Conservation (phyloP, 495 filamentous ascomycete species). For the Penicillium daleae region DNA sequence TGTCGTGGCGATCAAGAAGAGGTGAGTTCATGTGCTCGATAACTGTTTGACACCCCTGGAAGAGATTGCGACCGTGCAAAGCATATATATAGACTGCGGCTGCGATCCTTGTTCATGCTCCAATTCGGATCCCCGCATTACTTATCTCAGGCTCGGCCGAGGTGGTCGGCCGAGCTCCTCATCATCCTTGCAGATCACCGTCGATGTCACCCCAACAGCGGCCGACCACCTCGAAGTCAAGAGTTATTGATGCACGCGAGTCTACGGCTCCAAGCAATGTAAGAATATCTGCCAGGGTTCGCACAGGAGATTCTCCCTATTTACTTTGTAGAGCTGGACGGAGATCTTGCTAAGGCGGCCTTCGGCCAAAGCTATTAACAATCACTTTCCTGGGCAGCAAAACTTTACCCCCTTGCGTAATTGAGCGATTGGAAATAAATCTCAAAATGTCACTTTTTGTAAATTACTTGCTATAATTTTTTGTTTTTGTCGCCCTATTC, state of each 20-base stretch:
- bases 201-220: background rate
- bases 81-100: background rate
- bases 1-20: background rate
- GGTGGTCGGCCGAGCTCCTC: slow-evolving; percentile 15
- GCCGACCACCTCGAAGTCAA: no score
- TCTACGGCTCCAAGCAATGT: background rate
- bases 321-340: slow-evolving; percentile 11
- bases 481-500: background rate
- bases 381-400: background rate
- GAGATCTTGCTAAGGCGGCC: background rate
- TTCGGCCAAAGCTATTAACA: background rate
- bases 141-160: slow-evolving; percentile 19
- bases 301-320: background rate
- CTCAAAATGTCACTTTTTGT: background rate
- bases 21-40: background rate
- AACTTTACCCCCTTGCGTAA: background rate
- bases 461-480: background rate
- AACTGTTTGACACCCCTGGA: background rate
- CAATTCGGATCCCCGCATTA: background rate
- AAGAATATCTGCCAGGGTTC: background rate
- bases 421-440: background rate
- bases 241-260: background rate
- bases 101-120: background rate
- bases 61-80: background rate
- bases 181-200: background rate